Conservation (phyloP, 306 rosid genomes). For the Castanopsis chinensis region DNA sequence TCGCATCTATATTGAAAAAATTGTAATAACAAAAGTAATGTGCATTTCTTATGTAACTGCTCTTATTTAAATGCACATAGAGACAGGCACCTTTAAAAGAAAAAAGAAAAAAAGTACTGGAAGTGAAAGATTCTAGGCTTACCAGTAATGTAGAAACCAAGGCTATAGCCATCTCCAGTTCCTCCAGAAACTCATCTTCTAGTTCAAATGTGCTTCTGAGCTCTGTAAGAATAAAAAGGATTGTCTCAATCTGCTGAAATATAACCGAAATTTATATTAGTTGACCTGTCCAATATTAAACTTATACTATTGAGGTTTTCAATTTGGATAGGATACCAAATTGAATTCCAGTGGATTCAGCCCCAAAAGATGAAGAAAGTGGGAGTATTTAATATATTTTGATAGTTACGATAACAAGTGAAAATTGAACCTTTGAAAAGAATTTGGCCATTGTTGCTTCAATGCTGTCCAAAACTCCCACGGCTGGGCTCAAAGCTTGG, state of each 20-base stretch:
- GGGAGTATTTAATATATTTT: background rate
- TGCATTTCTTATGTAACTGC: no score
- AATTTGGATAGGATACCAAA: background rate
- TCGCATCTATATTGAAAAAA: no score
- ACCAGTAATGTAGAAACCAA: slow-evolving; percentile 41
- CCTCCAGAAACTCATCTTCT: slow-evolving; percentile 41
- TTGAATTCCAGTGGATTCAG: background rate
- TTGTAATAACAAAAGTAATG: no score
- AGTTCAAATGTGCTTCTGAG: slow-evolving; percentile 44
- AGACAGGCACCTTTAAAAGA: background rate
- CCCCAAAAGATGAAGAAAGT: background rate
- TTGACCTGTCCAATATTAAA: background rate
- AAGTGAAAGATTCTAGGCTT: slow-evolving; percentile 10
- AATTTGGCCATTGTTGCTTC: slow-evolving; percentile 30
- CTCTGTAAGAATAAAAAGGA: slow-evolving; percentile 65
- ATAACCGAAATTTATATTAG: background rate
- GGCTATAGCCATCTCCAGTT: slow-evolving; percentile 32
- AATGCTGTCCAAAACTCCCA: slow-evolving; percentile 42
- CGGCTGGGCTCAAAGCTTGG: slow-evolving; percentile 50
- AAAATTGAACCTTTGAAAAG: slow-evolving; percentile 44
- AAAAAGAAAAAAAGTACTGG: background rate
- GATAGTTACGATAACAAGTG: background rate
- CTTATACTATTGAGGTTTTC: background rate
- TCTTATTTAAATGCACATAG: no score
- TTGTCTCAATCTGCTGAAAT: slow-evolving; percentile 50